Conservation (phyloP, 2,329 filamentous ascomycete genomes). For the Metarhizium humberi region DNA sequence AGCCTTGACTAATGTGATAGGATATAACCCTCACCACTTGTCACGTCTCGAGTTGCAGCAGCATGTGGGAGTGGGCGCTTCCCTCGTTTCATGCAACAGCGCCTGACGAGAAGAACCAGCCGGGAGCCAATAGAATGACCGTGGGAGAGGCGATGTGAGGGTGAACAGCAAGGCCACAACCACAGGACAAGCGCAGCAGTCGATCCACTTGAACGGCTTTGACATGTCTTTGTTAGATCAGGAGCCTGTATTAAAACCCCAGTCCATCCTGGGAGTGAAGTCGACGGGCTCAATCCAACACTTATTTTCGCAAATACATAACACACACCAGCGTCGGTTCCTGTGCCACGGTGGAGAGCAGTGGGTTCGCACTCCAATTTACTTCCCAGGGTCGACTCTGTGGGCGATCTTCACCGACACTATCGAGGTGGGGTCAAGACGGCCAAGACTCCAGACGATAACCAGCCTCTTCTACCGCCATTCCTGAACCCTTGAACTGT, state of each 20-base stretch:
- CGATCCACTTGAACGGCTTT: neutral
- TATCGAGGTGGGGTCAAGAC: constrained; percentile 5
- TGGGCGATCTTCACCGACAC: constrained; percentile 11
- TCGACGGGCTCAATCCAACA: neutral
- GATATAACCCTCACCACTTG: constrained; percentile 8
- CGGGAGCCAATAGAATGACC: neutral
- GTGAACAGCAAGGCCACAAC: neutral
- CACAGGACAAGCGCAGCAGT: neutral
- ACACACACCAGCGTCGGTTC: neutral
- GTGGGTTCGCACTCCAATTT: constrained; percentile 8
- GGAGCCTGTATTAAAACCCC: neutral
- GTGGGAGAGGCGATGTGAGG: neutral
- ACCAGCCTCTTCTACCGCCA: neutral
- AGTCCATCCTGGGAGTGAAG: neutral
- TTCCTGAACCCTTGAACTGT: neutral
- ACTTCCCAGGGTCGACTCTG: constrained; percentile 1
- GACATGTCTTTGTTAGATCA: neutral
- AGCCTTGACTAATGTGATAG: constrained; percentile 2
- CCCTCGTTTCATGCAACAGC: constrained; percentile 1
- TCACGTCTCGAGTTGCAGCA: constrained; percentile 4
- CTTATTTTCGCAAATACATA: neutral
- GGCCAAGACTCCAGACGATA: neutral
- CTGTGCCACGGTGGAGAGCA: constrained; percentile 6
- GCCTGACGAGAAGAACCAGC: neutral
- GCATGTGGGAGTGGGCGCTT: constrained; percentile 1